Percentiles rank a stretch among this genome's conserved stretches.
Conservation (phyloP, 495 filamentous ascomycete genomes). For the Aspergillus haitiensis region DNA sequence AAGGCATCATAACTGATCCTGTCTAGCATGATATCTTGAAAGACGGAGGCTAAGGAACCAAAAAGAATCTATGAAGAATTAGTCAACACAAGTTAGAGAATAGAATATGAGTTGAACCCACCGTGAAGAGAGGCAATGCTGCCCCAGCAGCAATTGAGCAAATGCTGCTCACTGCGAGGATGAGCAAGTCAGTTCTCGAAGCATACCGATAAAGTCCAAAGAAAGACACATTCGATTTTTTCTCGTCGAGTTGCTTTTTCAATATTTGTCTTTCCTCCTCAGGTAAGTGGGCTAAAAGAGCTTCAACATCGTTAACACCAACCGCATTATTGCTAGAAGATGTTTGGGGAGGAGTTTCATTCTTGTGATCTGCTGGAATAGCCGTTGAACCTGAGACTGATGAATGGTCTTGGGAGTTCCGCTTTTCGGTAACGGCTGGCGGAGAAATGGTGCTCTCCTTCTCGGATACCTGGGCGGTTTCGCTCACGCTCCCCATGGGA, state of each 20-base stretch:
- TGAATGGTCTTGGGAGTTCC: conserved; percentile 23
- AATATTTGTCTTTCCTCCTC: conserved; percentile 65
- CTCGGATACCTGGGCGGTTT: conserved; percentile 16
- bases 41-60: conserved; percentile 70
- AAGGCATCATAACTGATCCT: conserved; percentile 54
- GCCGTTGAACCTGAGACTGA: conserved; percentile 28
- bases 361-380: conserved; percentile 21
- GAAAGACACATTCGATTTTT: conserved; percentile 62
- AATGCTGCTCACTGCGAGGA: conserved; percentile 65
- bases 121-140: conserved; percentile 83
- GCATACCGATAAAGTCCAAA: conserved; percentile 77
- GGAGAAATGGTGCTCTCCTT: conserved; percentile 6
- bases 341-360: conserved; percentile 17
- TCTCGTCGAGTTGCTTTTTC: conserved; percentile 68
- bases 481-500: background rate
- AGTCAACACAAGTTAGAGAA: background rate
- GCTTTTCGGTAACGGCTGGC: conserved; percentile 12
- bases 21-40: conserved; percentile 61
- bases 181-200: conserved; percentile 68
- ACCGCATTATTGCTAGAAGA: conserved; percentile 21
- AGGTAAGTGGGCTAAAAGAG: conserved; percentile 39
- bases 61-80: conserved; percentile 57
- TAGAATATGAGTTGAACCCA: conserved; percentile 34
- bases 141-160: conserved; percentile 77
- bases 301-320: conserved; percentile 32